Base-by-base conservation (phyloP, 257 asterid genomes). In the Nicotiana tomentosiformis region DNA sequence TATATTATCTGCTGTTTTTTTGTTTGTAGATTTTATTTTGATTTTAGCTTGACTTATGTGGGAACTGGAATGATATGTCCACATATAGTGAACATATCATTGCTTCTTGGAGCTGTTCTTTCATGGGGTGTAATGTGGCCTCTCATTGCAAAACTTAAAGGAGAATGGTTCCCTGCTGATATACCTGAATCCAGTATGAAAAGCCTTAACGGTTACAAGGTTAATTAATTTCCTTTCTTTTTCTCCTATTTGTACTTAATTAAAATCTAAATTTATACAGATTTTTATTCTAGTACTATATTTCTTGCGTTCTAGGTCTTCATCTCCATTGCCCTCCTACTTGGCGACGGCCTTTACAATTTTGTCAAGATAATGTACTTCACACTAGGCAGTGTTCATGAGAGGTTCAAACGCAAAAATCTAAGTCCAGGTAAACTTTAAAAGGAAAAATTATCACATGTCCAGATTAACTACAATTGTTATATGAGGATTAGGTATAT, bases 1-100 rank as follows among this genome's bases (percentile, higher is more conserved):
- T 5, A 35, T 11, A 77, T 11, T 35, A 82, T 23, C 30, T 18
- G 5, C 7, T 69, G 5, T 29, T 66, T 65, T 4, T 66, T 30
- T 80, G 23, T 3, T 3, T 85, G 82, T 89, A 95, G 99, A 81
- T 95, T 95, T 85, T 95, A 88, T 87, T 95, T 95, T 35, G 98
- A 95, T 90, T 95, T 94, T 82, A 94, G 97, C 92, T 20, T 88
- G 90, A 94, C 99, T 3, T 94, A 93, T 74, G 94, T 95, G 83
- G 99, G 99, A 78, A 90, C 99, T 26, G 98, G 99, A 66, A 94
- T 95, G 99, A 93, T 95, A 46, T 94, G 98, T 85, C 89, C 99
- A 2, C 99, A 95, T 86, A 89, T 87, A 12, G 99, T 94, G 68
- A 95, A 95, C 86, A 60, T 95, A 68, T 95, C 98, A 2, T 65